Percentiles rank a stretch among this genome's conserved stretches.
Conservation (phyloP, 257 asterid species). For the Solanum paucissectum region DNA sequence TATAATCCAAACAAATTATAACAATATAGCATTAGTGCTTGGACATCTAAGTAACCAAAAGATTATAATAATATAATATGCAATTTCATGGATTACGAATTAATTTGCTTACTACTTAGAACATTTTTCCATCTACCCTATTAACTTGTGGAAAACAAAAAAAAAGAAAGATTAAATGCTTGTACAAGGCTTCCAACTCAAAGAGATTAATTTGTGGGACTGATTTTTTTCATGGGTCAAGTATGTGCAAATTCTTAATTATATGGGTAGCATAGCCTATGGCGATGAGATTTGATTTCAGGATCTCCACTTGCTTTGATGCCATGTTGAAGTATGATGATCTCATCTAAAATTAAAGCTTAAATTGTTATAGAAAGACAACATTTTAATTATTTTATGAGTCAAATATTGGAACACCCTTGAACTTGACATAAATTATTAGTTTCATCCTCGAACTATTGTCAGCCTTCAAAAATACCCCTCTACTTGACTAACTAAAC, state of each 20-base stretch:
- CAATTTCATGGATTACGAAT: neutral
- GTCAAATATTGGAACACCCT: neutral
- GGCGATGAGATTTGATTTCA: neutral
- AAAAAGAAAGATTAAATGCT: neutral
- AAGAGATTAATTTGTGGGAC: neutral
- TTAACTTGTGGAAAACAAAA: neutral
- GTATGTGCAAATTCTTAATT: too few species aligned
- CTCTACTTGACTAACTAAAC: neutral
- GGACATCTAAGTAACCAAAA: neutral
- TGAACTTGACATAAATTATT: neutral
- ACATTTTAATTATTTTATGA: neutral
- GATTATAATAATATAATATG: neutral
- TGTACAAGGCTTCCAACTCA: neutral
- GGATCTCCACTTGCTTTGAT: neutral
- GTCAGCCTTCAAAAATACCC: neutral
- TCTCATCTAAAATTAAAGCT: neutral
- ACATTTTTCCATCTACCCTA: neutral
- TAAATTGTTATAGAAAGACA: too few species aligned
- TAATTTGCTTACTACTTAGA: neutral
- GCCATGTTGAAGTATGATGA: neutral
- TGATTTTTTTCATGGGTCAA: neutral
- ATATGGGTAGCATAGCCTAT: neutral
- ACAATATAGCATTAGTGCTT: neutral
- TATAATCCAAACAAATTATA: neutral
- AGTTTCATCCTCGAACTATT: neutral